Evolutionary conservation across 2,329 filamentous ascomycete species (phyloP), one percentile per base, ranked within the genome.

Genomic region (Cadophora sp.): DNA sequence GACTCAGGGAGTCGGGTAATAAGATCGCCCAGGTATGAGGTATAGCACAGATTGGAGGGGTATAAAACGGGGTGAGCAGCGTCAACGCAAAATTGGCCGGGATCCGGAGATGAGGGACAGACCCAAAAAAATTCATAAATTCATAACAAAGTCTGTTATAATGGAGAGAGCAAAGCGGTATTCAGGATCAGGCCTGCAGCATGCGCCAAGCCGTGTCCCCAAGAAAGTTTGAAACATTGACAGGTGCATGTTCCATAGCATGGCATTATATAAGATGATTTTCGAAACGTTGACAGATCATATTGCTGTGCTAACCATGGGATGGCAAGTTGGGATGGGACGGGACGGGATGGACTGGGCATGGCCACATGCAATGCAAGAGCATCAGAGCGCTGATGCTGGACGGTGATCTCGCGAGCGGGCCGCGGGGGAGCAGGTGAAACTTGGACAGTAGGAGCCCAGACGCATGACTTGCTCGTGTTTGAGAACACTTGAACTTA

Each of bases 241-340:
- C 58, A 65, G 62, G 62, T 50, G 40, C 29, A 29, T 34, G 34
- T 50, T 50, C 22, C 60, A 58, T 64, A 65, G 64, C 64, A 64
- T 64, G 22, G 64, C 40, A n/a, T 24, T 29, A 69, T 65, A 68
- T 68, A 62, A 69, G 65, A 69, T 69, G 68, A 67, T 69, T 69
- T 69, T 64, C 65, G 65, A 69, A 69, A 67, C 64, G 48, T 56
- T 62, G 62, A 69, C 64, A 66, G 59, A 64, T 56, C 55, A 50
- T 66, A 61, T 46, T 48, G 27, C 37, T 59, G 55, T 59, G 55
- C 11, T 40, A 24, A 59, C 55, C 31, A 59, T 37, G 50, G 61
- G 43, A 63, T 53, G 46, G 50, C 16, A 31, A 29, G 62, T 26
- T n/a, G 53, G 31, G 27, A 48, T 22, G 22, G 19, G 14, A 12